phyloP scores from a whole-genome alignment of 768 basidiomycete genomes.

The Pleurotus djamor region DNA sequence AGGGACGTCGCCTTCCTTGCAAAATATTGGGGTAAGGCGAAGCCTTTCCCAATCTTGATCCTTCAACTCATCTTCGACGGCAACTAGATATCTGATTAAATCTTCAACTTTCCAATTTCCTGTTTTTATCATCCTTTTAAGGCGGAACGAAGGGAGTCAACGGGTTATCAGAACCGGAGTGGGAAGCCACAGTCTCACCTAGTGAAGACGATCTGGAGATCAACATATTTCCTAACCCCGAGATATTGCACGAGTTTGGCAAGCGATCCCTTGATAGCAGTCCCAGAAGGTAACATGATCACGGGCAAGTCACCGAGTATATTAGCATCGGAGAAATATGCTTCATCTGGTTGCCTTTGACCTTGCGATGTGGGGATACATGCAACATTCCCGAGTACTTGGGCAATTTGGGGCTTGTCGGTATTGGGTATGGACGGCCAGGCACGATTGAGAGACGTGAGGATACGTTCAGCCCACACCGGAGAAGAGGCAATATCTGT shows the following conservation, averaged over 20 bases:
- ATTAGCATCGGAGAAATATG: constrained; percentile 85
- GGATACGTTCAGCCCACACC: constrained; percentile 78
- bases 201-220: constrained; percentile 91
- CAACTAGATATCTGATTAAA: constrained; percentile 84
- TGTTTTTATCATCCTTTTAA: constrained; percentile 76
- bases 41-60: constrained; percentile 46
- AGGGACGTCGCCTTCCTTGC: constrained; percentile 41
- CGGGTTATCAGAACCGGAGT: neutral
- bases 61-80: constrained; percentile 59
- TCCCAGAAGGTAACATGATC: constrained; percentile 66
- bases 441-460: constrained; percentile 60
- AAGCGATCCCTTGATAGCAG: constrained; percentile 60
- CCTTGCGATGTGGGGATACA: constrained; percentile 78
- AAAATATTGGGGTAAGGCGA: constrained; percentile 77
- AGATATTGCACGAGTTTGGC: constrained; percentile 72
- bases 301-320: constrained; percentile 90
- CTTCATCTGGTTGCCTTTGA: constrained; percentile 64
- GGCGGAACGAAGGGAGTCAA: neutral
- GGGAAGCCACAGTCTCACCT: constrained; percentile 38
- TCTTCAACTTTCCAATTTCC: constrained; percentile 89
- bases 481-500: constrained; percentile 66
- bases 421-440: constrained; percentile 65
- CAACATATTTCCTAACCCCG: constrained; percentile 89
- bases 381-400: constrained; percentile 43
- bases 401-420: constrained; percentile 45